Percentiles rank a stretch among this genome's conserved stretches.
Evolutionary conservation across 345 rosid genomes (phyloP).

Genomic region (Geranium brycei): DNA sequence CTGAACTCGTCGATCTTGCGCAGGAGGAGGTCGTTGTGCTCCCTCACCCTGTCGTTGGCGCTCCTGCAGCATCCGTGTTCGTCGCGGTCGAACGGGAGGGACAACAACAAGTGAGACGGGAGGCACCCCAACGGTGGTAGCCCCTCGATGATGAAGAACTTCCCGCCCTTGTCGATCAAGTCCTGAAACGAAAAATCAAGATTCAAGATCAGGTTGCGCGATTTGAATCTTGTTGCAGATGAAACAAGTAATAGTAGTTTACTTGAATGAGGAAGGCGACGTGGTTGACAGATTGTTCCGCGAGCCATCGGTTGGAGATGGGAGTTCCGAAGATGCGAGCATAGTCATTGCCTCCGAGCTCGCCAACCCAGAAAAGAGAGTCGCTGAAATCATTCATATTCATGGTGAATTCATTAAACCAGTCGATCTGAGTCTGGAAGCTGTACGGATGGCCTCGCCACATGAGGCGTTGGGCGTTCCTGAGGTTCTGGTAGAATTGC

Average conservation of each 20-base stretch:
- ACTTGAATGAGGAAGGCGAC: conserved; percentile 22
- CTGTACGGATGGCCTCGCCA: background rate
- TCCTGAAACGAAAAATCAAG: conserved; percentile 12
- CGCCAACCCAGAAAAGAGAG: conserved; percentile 35
- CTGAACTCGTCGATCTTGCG: conserved; percentile 15
- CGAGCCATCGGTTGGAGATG: conserved; percentile 7
- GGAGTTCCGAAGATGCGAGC: conserved; percentile 18
- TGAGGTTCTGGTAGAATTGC: background rate
- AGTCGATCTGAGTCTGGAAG: conserved; percentile 2
- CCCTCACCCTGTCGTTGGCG: conserved; percentile 12
- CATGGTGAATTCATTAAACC: conserved; percentile 4
- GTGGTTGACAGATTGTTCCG: conserved; percentile 13
- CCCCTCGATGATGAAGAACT: conserved; percentile 32
- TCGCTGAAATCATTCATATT: background rate
- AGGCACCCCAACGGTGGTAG: conserved; percentile 35
- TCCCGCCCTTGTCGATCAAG: conserved; percentile 27
- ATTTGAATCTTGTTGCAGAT: no score
- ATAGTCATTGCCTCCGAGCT: conserved; percentile 29
- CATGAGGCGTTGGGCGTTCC: background rate
- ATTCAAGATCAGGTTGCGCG: background rate
- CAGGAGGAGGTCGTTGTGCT: conserved; percentile 30
- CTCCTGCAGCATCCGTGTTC: conserved; percentile 19
- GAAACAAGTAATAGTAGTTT: background rate
- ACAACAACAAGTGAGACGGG: conserved; percentile 14
- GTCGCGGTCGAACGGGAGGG: conserved; percentile 12